Evolutionary conservation across 1,284 basidiomycete genomes (phyloP).

Genomic region (Wallemia ichthyophaga): DNA sequence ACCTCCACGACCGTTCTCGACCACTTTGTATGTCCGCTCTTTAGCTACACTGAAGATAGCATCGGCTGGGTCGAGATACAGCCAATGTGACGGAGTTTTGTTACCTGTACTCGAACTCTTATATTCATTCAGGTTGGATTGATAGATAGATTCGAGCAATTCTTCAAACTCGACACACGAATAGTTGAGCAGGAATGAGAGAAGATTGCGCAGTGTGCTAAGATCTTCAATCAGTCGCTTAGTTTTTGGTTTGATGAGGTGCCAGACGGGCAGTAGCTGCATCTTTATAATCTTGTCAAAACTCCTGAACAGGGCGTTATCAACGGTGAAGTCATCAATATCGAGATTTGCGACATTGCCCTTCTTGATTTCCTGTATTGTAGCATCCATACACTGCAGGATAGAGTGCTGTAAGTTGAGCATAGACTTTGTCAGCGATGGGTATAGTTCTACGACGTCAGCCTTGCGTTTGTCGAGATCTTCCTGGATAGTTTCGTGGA

Average conservation of each 20-base stretch:
- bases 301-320: constrained; percentile 76
- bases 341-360: constrained; percentile 25
- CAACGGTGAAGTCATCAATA: constrained; percentile 69
- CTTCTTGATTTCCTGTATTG: constrained; percentile 32
- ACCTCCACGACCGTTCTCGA: constrained; percentile 16
- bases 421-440: constrained; percentile 62
- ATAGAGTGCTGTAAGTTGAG: constrained; percentile 68
- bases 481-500: constrained; percentile 56
- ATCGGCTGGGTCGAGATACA: constrained; percentile 66
- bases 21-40: constrained; percentile 34
- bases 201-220: constrained; percentile 48
- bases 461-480: constrained; percentile 50
- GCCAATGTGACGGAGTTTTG: constrained; percentile 46
- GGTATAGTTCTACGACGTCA: constrained; percentile 75
- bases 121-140: constrained; percentile 17
- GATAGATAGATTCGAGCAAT: constrained; percentile 71
- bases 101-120: constrained; percentile 7
- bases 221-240: constrained; percentile 75
- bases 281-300: constrained; percentile 72
- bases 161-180: constrained; percentile 71
- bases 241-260: constrained; percentile 70
- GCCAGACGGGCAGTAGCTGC: constrained; percentile 82
- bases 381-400: constrained; percentile 77
- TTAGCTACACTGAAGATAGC: constrained; percentile 60
- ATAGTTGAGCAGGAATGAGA: constrained; percentile 66